Conservation (phyloP, 176 grass and related monocot species). For the Otatea glauca region DNA sequence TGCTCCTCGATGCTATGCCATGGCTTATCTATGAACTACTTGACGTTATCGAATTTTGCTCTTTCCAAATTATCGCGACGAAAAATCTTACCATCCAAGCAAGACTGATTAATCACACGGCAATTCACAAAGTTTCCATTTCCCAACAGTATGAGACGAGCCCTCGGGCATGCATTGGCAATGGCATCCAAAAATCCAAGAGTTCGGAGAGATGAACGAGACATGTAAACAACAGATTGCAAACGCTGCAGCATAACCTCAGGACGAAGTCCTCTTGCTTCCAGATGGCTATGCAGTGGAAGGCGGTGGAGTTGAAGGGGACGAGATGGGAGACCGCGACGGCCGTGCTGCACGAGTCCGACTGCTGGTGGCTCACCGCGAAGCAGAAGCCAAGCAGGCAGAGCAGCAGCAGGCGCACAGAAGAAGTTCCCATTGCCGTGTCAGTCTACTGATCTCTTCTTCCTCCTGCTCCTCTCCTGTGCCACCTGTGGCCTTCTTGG, state of each 20-base stretch:
- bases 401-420: constrained; percentile 44
- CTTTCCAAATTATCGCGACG: neutral
- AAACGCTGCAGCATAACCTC: constrained; percentile 47
- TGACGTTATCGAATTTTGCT: neutral
- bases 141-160: neutral
- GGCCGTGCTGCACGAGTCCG: constrained; percentile 66
- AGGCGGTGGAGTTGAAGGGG: constrained; percentile 69
- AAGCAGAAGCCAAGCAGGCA: constrained; percentile 50
- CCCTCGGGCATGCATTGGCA: neutral
- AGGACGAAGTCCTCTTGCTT: constrained; percentile 75
- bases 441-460: neutral
- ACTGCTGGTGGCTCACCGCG: constrained; percentile 58
- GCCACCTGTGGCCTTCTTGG: constrained; percentile 5
- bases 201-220: neutral
- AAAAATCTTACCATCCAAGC: constrained; percentile 5
- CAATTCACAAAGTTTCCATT: neutral
- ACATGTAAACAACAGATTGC: neutral
- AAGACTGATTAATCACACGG: neutral
- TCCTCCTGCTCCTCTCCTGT: neutral
- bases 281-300: constrained; percentile 72
- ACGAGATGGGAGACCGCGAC: constrained; percentile 58
- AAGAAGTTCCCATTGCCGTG: constrained; percentile 39
- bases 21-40: neutral
- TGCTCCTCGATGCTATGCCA: neutral
- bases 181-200: neutral